A percentile compares a stretch with the other conserved stretches of the same genome.
These are phyloP conservation scores for Bruguiera sexangula DNA, from an alignment of 345 rosid species.

Conservation along the genomic window DNA sequence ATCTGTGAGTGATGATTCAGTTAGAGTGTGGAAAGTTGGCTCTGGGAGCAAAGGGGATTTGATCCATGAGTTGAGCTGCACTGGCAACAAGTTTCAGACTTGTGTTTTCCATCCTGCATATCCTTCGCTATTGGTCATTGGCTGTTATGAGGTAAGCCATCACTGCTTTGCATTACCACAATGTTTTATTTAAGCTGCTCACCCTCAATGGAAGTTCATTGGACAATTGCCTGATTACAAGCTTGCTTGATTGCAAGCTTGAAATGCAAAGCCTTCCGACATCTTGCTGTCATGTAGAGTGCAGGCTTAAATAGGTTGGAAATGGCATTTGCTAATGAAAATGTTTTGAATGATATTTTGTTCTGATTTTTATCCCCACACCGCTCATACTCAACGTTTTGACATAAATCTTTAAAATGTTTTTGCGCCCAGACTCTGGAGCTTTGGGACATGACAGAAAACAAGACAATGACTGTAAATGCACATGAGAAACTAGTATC, in stretches of 20 bases:
- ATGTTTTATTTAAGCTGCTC: conserved; percentile 4
- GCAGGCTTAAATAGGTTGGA: too few species aligned
- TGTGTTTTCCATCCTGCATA: conserved; percentile 53
- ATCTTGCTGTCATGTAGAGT: too few species aligned
- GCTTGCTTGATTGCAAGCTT: too few species aligned
- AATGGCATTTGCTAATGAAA: too few species aligned
- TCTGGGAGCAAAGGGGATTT: conserved; percentile 45
- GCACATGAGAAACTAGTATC: conserved; percentile 45
- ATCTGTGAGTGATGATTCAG: conserved; percentile 62
- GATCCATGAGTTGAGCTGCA: conserved; percentile 44
- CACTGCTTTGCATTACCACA: background rate
- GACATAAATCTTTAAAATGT: background rate
- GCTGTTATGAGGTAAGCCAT: conserved; percentile 53
- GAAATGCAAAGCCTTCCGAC: too few species aligned
- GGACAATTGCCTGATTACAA: too few species aligned
- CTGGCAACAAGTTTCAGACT: conserved; percentile 41
- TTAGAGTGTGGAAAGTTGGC: conserved; percentile 56
- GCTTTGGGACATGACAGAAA: conserved; percentile 48
- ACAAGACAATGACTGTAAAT: conserved; percentile 31
- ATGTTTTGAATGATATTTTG: too few species aligned
- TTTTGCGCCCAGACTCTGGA: conserved; percentile 37
- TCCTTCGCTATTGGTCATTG: conserved; percentile 48
- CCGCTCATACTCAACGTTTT: background rate
- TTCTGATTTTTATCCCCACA: too few species aligned
- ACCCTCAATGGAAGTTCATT: background rate